Evolutionary conservation across 768 basidiomycete genomes (phyloP).

Genomic region (Trametes cingulata): DNA sequence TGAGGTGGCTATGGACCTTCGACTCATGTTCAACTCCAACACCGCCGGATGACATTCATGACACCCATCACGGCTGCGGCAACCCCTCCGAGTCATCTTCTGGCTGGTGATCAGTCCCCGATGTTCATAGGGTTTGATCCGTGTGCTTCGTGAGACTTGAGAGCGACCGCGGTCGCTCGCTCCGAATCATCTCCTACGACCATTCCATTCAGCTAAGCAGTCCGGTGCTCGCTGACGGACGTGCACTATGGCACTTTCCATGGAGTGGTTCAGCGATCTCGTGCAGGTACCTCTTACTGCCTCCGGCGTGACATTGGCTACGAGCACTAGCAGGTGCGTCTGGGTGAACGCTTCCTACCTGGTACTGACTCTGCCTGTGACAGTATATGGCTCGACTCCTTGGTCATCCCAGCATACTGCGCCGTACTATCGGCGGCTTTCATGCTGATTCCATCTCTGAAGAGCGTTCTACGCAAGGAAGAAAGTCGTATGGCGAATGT

Average conservation of each 20-base stretch:
- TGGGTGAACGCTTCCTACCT: background rate
- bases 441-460: no score
- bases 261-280: background rate
- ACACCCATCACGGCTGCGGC: background rate
- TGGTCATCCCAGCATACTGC: background rate
- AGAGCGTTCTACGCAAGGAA: no score
- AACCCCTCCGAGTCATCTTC: background rate
- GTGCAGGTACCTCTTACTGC: background rate
- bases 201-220: background rate
- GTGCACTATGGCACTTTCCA: background rate
- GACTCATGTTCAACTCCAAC: no score
- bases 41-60: no score
- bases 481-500: no score
- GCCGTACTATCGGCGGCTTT: no score
- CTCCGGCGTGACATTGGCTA: background rate
- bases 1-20: no score
- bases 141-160: no score
- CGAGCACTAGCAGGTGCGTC: background rate
- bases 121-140: no score
- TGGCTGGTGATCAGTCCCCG: background rate
- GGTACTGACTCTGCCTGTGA: background rate
- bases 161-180: no score
- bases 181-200: no score
- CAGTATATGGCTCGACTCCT: background rate
- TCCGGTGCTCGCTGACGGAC: no score